Evolutionary conservation across 257 asterid species (phyloP).

Genomic region (Ophiorrhiza pumila): DNA sequence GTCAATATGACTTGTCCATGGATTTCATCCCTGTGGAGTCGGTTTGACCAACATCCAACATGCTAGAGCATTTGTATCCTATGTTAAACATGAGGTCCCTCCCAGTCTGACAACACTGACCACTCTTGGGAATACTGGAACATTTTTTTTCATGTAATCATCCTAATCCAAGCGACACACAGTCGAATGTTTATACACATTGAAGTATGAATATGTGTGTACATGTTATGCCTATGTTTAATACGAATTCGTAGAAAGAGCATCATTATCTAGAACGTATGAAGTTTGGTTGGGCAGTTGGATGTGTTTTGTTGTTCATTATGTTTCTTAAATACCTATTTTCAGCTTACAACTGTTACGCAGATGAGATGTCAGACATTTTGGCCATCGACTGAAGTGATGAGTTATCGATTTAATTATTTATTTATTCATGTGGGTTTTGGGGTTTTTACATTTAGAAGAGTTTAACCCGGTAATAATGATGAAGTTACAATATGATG

Average conservation of each 20-base stretch:
- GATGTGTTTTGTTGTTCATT: background rate
- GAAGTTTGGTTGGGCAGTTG: conserved; percentile 15
- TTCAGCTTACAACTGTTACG: background rate
- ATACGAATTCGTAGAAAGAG: background rate
- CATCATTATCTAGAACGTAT: background rate
- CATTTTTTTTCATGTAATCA: background rate
- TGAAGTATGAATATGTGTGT: background rate
- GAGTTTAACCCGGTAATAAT: background rate
- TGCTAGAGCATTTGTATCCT: conserved; percentile 16
- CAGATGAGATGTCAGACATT: background rate
- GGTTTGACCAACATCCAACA: conserved; percentile 21
- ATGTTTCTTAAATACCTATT: background rate
- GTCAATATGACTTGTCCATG: background rate
- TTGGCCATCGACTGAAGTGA: background rate
- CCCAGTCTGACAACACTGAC: conserved; percentile 1
- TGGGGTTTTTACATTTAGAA: background rate
- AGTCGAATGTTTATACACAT: background rate
- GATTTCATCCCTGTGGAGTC: conserved; percentile 1
- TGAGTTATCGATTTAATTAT: background rate
- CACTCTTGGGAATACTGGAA: background rate
- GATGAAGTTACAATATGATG: too few species aligned
- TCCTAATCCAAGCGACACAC: background rate
- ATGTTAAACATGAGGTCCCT: conserved; percentile 6
- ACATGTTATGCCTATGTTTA: background rate
- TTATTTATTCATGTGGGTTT: background rate